Evolutionary conservation across 805 yeast species (phyloP), one percentile per base, ranked within the genome.

Genomic region (Wickerhamomyces bisporus): DNA sequence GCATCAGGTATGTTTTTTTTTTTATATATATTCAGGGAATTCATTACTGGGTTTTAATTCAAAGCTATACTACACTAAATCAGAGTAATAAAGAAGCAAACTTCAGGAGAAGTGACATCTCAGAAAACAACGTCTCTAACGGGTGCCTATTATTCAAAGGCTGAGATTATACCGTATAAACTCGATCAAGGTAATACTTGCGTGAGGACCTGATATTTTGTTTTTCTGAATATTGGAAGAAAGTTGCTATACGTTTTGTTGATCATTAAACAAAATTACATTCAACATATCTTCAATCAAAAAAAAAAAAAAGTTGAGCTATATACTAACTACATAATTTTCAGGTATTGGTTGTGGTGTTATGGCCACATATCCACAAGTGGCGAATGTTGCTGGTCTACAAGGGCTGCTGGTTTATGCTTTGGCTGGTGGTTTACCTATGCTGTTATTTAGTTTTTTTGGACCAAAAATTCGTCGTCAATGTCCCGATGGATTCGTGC

Each of bases 331-430:
- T 24, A 29, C 17, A 35, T 9, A 38, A 8, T 32, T 11, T 70
- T 87, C 47, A 52, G 94, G 94, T 75, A 69, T 66, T 85, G 96
- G 96, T 36, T 83, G 86, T 62, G 96, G 96, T 60, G 77, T 87
- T 38, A 64, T 89, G 26, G 75, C 93, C 10, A 84, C 96, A 0
- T 89, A 86, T 52, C 79, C 95, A 2, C 82, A 87, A 60, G 83
- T 89, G 46, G 95, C 91, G 3, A 87, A 87, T 44, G 65, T 79
- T 38, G 77, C 91, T 1, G 97, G 97, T 26, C 66, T 89, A 31
- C 95, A 88, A 50, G 96, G 96, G 3, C 67, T 89, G 34, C 55
- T 89, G 39, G 94, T 86, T 8, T 89, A 89, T 55, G 77, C 88
- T 2, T 47, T 86, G 11, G 64, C 82, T 14, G 93, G 95, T 26